Percentiles rank a stretch among this genome's conserved stretches.
phyloP scores from a whole-genome alignment of 2,329 filamentous ascomycete species.

The Verticillium alfalfae region DNA sequence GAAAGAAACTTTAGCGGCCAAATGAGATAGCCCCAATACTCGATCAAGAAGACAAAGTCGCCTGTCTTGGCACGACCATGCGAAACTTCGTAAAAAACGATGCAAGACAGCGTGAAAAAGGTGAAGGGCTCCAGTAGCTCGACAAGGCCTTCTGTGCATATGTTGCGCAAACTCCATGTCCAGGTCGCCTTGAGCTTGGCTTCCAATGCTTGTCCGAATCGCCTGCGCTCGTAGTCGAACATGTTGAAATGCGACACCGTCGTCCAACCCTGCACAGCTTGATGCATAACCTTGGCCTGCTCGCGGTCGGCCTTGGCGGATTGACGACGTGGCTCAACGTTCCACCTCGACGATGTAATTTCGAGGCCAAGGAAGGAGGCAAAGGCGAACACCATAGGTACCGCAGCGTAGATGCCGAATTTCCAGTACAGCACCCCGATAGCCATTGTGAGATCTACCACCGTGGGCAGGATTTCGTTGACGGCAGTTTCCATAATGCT shows the following conservation, averaged over 20 bases:
- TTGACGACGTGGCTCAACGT: slow-evolving; percentile 29
- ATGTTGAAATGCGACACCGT: slow-evolving; percentile 44
- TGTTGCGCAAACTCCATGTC: slow-evolving; percentile 14
- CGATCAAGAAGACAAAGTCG: slow-evolving; percentile 58
- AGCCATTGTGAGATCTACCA: slow-evolving; percentile 56
- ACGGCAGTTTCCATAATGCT: slow-evolving; percentile 53
- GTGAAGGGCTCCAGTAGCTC: slow-evolving; percentile 40
- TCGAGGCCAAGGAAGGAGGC: slow-evolving; percentile 15
- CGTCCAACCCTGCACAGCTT: slow-evolving; percentile 55
- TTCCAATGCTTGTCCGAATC: slow-evolving; percentile 18
- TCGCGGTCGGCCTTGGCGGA: slow-evolving; percentile 35
- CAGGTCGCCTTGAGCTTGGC: slow-evolving; percentile 14
- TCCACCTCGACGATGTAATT: slow-evolving; percentile 26
- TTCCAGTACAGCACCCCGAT: slow-evolving; percentile 55
- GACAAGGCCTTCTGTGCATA: slow-evolving; percentile 14
- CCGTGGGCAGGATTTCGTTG: slow-evolving; percentile 55
- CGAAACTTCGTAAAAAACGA: slow-evolving; percentile 48
- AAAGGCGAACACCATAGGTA: slow-evolving; percentile 24
- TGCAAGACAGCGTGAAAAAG: slow-evolving; percentile 19
- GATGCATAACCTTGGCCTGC: slow-evolving; percentile 48
- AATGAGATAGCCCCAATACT: slow-evolving; percentile 52
- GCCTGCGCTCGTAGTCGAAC: slow-evolving; percentile 20
- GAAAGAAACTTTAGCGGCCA: slow-evolving; percentile 30
- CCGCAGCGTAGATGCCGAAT: slow-evolving; percentile 55
- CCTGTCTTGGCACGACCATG: slow-evolving; percentile 45